These are phyloP conservation scores for Suhomyces faveliae DNA, from an alignment of 805 yeast genomes.

Conservation along the genomic window DNA sequence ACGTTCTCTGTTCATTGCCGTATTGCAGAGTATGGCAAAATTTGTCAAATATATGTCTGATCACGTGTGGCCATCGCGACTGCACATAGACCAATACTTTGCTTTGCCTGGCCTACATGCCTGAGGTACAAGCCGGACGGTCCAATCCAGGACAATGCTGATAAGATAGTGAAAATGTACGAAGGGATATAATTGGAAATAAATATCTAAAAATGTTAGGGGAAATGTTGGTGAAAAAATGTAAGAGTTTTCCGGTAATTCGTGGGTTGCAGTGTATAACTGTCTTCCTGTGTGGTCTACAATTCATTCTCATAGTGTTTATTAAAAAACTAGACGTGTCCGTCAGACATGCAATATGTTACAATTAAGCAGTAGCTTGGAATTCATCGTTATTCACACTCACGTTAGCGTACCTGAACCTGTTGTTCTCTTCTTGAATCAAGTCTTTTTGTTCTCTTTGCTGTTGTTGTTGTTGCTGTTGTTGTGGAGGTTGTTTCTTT, in stretches of 20 bases:
- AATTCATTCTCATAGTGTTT: neutral
- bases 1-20: neutral
- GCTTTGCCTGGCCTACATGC: too few relatives aligned
- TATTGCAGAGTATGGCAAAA: neutral
- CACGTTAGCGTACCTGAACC: constrained; percentile 45
- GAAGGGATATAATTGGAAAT: too few relatives aligned
- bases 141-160: too few relatives aligned
- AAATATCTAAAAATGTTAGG: too few relatives aligned
- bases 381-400: constrained; percentile 45
- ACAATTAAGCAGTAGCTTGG: constrained; percentile 29
- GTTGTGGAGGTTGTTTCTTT: constrained; percentile 38
- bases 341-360: constrained; percentile 6
- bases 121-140: too few relatives aligned
- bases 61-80: neutral
- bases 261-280: neutral
- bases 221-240: too few relatives aligned
- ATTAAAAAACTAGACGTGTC: neutral
- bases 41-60: neutral
- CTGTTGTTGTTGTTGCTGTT: constrained; percentile 36
- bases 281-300: neutral
- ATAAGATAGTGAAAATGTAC: too few relatives aligned
- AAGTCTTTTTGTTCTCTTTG: constrained; percentile 25
- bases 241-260: too few relatives aligned
- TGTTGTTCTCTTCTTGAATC: constrained; percentile 38
- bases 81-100: too few relatives aligned